Percentiles rank a stretch among this genome's conserved stretches.
Conservation (phyloP, 2,329 filamentous ascomycete species). For the Penicillium sp. region DNA sequence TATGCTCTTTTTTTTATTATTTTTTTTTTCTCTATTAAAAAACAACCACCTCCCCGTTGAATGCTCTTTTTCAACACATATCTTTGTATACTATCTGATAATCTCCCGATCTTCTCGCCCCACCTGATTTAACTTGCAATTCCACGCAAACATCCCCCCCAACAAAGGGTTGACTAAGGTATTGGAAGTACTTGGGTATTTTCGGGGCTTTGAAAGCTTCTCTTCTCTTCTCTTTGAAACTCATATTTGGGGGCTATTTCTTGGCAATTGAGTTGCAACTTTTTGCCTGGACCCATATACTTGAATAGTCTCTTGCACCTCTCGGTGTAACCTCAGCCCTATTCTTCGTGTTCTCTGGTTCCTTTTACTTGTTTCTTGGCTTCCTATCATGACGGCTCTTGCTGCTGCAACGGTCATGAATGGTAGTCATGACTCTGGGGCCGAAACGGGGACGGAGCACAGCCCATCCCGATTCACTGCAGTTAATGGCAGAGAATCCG, state of each 20-base stretch:
- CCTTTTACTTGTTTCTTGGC: conserved; percentile 5
- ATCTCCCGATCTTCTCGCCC: conserved; percentile 9
- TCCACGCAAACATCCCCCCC: neutral
- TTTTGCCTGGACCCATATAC: neutral
- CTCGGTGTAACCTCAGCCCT: neutral
- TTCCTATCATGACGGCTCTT: conserved; percentile 36
- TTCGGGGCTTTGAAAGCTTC: neutral
- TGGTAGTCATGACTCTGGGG: conserved; percentile 33
- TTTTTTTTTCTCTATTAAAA: neutral
- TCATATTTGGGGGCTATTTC: neutral
- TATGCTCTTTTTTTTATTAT: neutral
- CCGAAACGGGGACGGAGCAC: conserved; percentile 40
- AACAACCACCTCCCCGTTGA: neutral
- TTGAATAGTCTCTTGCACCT: neutral
- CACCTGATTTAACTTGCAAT: conserved; percentile 8
- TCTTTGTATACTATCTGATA: conserved; percentile 8
- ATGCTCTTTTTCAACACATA: neutral
- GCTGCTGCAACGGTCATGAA: conserved; percentile 36
- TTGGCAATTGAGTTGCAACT: conserved; percentile 1
- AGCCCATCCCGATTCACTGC: conserved; percentile 49
- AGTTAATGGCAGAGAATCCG: conserved; percentile 44
- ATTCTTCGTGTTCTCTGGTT: neutral
- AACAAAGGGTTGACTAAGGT: neutral
- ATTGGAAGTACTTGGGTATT: neutral
- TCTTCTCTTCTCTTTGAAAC: neutral